Evolutionary conservation across 352 stramenopile genomes (phyloP), one percentile per base, ranked within the genome.

Genomic region (Pythium insidiosum): DNA sequence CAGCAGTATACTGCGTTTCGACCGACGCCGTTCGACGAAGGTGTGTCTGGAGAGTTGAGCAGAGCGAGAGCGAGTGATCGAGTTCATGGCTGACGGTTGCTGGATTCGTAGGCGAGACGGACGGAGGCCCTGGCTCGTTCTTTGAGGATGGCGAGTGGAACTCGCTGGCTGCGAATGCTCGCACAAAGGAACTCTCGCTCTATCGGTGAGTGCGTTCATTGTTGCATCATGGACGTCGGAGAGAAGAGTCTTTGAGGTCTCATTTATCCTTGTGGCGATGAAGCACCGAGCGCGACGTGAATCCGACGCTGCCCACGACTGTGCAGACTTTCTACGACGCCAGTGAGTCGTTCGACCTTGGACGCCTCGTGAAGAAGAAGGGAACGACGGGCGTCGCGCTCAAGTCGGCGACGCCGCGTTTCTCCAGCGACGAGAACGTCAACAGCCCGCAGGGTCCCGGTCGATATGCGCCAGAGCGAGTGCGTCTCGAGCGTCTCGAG

Each of bases 141-240:
- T 78, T 71, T 29, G 53, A 41, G 2, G 56, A 71, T n/a, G n/a
- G n/a, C 5, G 66, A 74, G 36, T 74, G 64, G 61, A 73, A 79
- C 42, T 59, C 42, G 6, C 56, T 76, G 43, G 61, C 63, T 12
- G 43, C 51, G 38, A 58, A 61, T 12, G 50, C 57, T 2, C 48
- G 58, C 7, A 49, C 35, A 2, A 61, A 47, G 39, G 25, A 49
- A 19, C 16, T 64, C 11, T 64, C 53, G 24, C 29, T 70, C 9
- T 71, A 68, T 41, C 65, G 45, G 57, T 56, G n/a, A 49, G 22
- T 23, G 21, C 11, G 16, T 47, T 3, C n/a, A 31, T 11, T 29
- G 5, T 30, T 19, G 22, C 9, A 29, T 24, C 21, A 4, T 6
- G 4, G 34, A 11, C 13, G 24, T 11, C 6, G 9, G 9, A 18